Evolutionary conservation across 768 basidiomycete species (phyloP).

Genomic region (Tephrocybe rancida): DNA sequence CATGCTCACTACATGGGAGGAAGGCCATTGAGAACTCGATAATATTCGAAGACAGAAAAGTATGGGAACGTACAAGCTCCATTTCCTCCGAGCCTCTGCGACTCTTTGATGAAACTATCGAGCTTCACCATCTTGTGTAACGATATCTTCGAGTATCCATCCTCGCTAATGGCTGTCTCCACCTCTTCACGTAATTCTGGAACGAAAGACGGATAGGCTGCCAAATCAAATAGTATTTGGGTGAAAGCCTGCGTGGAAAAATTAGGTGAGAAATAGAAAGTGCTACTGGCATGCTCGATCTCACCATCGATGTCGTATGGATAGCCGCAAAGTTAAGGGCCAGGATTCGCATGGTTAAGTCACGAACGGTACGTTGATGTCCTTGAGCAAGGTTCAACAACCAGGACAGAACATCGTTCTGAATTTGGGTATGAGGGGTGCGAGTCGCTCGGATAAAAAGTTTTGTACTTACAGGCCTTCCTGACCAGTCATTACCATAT

Average conservation of each 20-base stretch:
- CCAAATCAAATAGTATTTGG: conserved; percentile 27
- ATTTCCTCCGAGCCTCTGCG: conserved; percentile 33
- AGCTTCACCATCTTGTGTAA: conserved; percentile 36
- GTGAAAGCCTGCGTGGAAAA: conserved; percentile 25
- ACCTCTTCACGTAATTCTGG: conserved; percentile 38
- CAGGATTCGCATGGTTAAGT: conserved; percentile 31
- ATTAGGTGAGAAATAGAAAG: not conserved
- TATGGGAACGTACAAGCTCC: conserved; percentile 21
- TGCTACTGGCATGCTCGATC: not conserved
- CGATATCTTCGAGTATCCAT: conserved; percentile 11
- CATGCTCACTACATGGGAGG: conserved; percentile 16
- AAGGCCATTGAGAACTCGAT: not conserved
- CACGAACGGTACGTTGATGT: conserved; percentile 28
- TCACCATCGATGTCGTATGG: conserved; percentile 42
- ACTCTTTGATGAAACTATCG: conserved; percentile 47
- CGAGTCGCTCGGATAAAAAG: not conserved
- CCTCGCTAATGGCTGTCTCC: conserved; percentile 17
- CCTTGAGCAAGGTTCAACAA: conserved; percentile 38
- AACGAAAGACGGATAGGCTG: conserved; percentile 25
- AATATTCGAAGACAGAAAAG: not conserved
- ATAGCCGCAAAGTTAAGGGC: conserved; percentile 40
- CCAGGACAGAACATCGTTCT: conserved; percentile 53
- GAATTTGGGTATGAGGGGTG: conserved; percentile 1
- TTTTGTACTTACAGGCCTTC: conserved; percentile 31
- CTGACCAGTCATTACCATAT: conserved; percentile 30